phyloP scores from a whole-genome alignment of 768 basidiomycete genomes.

The Clitopilus hobsonii region DNA sequence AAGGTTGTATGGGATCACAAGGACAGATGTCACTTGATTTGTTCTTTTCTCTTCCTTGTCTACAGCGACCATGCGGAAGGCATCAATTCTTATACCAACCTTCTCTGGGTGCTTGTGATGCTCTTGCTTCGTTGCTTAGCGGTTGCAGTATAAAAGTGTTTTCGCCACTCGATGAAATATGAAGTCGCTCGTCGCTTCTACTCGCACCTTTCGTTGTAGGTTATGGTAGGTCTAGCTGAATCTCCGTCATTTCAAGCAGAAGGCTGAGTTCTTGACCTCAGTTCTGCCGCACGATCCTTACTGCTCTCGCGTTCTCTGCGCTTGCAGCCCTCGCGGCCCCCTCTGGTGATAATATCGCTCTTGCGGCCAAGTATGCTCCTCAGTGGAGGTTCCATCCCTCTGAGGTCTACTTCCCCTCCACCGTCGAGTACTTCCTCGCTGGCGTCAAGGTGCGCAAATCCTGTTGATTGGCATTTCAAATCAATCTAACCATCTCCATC shows the following conservation, averaged over 20 bases:
- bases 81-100: neutral
- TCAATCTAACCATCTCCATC: neutral
- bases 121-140: neutral
- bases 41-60: neutral
- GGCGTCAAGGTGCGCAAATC: conserved; percentile 11
- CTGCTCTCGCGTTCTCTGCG: conserved; percentile 5
- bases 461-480: neutral
- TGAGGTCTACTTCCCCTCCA: conserved; percentile 13
- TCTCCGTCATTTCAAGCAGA: neutral
- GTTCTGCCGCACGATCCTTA: conserved; percentile 4
- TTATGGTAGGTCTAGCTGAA: conserved; percentile 3
- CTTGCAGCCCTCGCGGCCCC: conserved; percentile 8
- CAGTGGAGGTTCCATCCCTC: conserved; percentile 12
- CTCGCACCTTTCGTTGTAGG: neutral
- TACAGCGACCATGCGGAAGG: neutral
- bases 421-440: conserved; percentile 11
- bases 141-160: neutral
- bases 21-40: neutral
- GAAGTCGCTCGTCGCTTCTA: neutral
- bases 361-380: conserved; percentile 13
- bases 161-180: neutral
- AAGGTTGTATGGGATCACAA: neutral
- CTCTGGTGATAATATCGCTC: conserved; percentile 9
- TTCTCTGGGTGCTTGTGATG: neutral
- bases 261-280: neutral